A percentile compares a stretch with the other conserved stretches of the same genome.
phyloP scores from a whole-genome alignment of 768 basidiomycete species.

The Leccinellum rugosiceps region DNA sequence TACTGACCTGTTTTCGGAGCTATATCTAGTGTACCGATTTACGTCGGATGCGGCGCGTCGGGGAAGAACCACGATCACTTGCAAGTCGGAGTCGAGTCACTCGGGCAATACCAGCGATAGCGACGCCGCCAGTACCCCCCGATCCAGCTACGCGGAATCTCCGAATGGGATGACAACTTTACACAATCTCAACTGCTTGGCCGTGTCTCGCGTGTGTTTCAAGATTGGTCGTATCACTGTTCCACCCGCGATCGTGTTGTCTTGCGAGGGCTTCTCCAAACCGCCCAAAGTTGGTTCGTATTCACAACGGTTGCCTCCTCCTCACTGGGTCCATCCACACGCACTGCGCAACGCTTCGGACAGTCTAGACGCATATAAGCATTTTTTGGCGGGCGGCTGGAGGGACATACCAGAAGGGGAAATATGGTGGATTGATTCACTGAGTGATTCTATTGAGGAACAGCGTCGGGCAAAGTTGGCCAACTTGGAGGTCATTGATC shows the following conservation, averaged over 20 bases:
- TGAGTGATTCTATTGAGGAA: slow-evolving; percentile 43
- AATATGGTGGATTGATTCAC: slow-evolving; percentile 65
- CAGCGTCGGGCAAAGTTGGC: slow-evolving; percentile 14
- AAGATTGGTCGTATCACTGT: slow-evolving; percentile 70
- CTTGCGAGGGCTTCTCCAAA: slow-evolving; percentile 48
- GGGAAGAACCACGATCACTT: not conserved
- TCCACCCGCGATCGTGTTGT: slow-evolving; percentile 60
- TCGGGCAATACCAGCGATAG: not conserved
- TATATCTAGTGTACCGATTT: slow-evolving; percentile 17
- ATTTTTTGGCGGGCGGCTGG: slow-evolving; percentile 59
- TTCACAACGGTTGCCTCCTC: slow-evolving; percentile 9
- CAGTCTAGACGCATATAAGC: slow-evolving; percentile 34
- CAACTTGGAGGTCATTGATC: slow-evolving; percentile 9
- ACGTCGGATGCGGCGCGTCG: not conserved
- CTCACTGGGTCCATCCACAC: slow-evolving; percentile 11
- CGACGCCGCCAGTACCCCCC: not conserved
- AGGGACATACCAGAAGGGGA: slow-evolving; percentile 49
- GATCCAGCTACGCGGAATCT: not conserved
- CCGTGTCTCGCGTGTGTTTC: slow-evolving; percentile 61
- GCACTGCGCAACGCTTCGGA: slow-evolving; percentile 5
- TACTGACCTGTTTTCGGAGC: not conserved
- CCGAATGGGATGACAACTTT: slow-evolving; percentile 45
- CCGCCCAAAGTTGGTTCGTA: slow-evolving; percentile 14
- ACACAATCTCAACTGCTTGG: slow-evolving; percentile 43
- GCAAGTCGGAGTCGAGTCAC: not conserved